These are phyloP conservation scores for Discostella stelligera DNA, from an alignment of 352 stramenopile species.

Conservation along the genomic window DNA sequence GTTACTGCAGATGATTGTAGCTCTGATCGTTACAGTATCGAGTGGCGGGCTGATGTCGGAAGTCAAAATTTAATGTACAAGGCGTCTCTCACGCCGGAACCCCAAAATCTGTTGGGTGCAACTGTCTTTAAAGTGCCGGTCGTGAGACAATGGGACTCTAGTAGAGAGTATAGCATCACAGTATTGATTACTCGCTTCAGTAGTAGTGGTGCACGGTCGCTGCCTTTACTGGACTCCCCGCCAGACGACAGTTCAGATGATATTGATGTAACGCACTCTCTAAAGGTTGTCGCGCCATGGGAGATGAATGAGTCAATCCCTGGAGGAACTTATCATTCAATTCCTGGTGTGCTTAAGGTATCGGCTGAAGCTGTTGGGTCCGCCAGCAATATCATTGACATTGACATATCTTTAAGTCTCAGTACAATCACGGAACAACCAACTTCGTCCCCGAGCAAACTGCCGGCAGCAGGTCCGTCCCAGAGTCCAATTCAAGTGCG, in stretches of 20 bases:
- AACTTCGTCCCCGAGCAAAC: conserved; percentile 15
- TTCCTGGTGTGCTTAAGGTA: conserved; percentile 18
- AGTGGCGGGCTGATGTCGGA: conserved; percentile 29
- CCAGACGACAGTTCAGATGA: conserved; percentile 15
- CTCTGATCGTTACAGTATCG: conserved; percentile 13
- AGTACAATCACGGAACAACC: conserved; percentile 16
- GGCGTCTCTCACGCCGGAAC: conserved; percentile 12
- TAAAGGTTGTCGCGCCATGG: conserved; percentile 23
- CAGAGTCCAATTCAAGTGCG: conserved; percentile 8
- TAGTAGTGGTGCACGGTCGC: conserved; percentile 13
- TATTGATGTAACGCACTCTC: conserved; percentile 25
- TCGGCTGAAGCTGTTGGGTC: conserved; percentile 6
- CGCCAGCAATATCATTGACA: conserved; percentile 12
- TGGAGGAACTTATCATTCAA: conserved; percentile 26
- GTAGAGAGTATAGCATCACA: conserved; percentile 25
- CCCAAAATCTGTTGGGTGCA: conserved; percentile 4
- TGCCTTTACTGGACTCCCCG: conserved; percentile 18
- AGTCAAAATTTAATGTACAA: conserved; percentile 27
- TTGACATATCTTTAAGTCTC: conserved; percentile 20
- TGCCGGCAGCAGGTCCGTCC: neutral
- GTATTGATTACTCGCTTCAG: conserved; percentile 33
- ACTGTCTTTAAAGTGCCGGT: conserved; percentile 31
- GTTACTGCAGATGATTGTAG: conserved; percentile 22
- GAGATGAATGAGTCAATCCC: conserved; percentile 27
- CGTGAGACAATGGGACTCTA: conserved; percentile 17